Evolutionary conservation across 345 rosid species (phyloP).

Genomic region (Alliaria petiolata): DNA sequence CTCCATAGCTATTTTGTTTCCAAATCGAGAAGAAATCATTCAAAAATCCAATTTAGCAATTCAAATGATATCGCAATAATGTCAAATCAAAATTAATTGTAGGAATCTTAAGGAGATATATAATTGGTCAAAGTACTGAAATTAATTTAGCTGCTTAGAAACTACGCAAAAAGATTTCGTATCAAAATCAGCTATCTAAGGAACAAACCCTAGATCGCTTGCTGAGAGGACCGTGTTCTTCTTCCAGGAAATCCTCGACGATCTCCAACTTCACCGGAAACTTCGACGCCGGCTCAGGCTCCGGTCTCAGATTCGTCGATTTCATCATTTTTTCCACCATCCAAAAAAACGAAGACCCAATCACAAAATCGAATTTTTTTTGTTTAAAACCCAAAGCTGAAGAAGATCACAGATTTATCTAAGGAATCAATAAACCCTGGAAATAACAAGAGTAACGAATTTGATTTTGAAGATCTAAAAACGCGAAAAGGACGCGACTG

Average conservation of each 20-base stretch:
- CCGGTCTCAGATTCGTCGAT: constrained; percentile 39
- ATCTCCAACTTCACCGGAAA: constrained; percentile 78
- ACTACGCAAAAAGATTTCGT: background rate
- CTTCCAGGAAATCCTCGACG: constrained; percentile 67
- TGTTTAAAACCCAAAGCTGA: too few species aligned
- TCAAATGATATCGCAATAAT: too few species aligned
- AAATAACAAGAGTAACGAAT: constrained; percentile 3
- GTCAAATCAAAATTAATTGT: background rate
- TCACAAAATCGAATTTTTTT: background rate
- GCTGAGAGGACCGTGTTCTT: constrained; percentile 54
- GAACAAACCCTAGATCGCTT: constrained; percentile 64
- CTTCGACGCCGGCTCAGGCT: constrained; percentile 35
- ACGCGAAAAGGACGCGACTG: constrained; percentile 17
- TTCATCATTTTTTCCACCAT: constrained; percentile 86
- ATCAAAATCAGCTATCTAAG: constrained; percentile 33
- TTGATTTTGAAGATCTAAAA: constrained; percentile 17
- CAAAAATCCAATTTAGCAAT: background rate
- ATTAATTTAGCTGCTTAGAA: background rate
- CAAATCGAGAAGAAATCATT: background rate
- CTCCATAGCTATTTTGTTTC: constrained; percentile 46
- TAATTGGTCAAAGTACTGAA: background rate
- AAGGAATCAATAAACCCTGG: background rate
- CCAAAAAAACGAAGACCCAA: constrained; percentile 8
- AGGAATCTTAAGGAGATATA: background rate
- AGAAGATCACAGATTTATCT: background rate